Conservation (phyloP, 306 rosid genomes). For the Prunus fruticosa region DNA sequence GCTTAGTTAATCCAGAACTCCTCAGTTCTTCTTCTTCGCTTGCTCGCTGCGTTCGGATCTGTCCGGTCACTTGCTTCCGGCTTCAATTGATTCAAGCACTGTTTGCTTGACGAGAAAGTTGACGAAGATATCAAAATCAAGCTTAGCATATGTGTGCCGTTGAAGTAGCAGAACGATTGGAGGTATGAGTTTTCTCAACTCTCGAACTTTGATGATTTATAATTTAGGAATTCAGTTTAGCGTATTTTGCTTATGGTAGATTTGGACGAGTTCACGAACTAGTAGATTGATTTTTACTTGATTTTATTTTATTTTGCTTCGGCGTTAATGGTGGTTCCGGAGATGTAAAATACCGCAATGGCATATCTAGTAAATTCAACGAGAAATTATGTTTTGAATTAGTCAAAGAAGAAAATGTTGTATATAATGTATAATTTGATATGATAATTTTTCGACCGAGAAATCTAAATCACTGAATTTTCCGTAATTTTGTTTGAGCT, state of each 20-base stretch:
- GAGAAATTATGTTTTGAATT: background rate
- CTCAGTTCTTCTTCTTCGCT: background rate
- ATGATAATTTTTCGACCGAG: background rate
- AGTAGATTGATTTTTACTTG: background rate
- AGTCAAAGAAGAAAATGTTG: background rate
- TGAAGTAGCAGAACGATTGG: background rate
- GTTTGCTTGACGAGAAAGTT: slow-evolving; percentile 24
- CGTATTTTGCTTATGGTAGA: background rate
- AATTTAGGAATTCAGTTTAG: background rate
- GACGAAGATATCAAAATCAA: background rate
- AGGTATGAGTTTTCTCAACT: background rate
- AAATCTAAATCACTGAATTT: slow-evolving; percentile 3
- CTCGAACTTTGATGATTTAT: background rate
- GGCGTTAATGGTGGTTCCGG: background rate
- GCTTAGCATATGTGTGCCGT: background rate
- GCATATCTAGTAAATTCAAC: slow-evolving; percentile 2
- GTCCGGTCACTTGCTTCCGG: slow-evolving; percentile 9
- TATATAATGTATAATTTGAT: background rate
- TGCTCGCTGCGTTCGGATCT: slow-evolving; percentile 43
- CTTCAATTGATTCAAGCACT: slow-evolving; percentile 5
- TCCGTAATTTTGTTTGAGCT: background rate
- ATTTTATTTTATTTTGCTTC: background rate
- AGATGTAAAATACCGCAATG: background rate
- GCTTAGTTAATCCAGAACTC: background rate
- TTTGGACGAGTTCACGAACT: background rate